Conservation (phyloP, 257 asterid species). For the Orobanche coerulescens region DNA sequence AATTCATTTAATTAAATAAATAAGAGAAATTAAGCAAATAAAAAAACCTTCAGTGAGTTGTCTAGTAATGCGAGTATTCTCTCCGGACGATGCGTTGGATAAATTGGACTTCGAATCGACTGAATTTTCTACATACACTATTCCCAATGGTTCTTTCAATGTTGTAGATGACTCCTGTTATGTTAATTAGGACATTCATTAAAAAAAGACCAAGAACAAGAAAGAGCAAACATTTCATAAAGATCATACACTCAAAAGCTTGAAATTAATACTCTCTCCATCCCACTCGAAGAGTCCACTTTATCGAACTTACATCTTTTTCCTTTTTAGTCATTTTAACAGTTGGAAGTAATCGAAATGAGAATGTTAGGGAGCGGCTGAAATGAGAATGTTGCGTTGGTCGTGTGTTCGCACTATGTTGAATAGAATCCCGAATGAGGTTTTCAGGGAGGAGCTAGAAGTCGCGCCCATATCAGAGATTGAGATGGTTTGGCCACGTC, state of each 20-base stretch:
- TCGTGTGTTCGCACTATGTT: no score
- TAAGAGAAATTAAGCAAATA: not conserved
- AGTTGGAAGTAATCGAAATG: no score
- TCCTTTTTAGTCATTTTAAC: no score
- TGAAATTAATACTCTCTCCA: not conserved
- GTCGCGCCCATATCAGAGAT: no score
- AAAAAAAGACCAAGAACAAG: conserved; percentile 13
- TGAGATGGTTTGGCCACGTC: no score
- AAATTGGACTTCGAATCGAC: conserved; percentile 21
- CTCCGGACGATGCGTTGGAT: conserved; percentile 26
- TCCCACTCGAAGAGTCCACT: no score
- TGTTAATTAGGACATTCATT: not conserved
- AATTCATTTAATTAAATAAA: not conserved
- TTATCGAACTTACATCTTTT: no score
- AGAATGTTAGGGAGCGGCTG: no score
- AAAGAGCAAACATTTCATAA: conserved; percentile 15
- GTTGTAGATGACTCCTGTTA: conserved; percentile 43
- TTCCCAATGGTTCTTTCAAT: conserved; percentile 48
- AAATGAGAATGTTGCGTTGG: no score
- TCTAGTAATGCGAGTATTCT: conserved; percentile 45
- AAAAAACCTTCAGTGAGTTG: conserved; percentile 71
- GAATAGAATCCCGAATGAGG: no score
- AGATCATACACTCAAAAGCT: not conserved
- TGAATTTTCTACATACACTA: conserved; percentile 35
- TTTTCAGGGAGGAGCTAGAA: no score